These are phyloP conservation scores for Cupressus sempervirens DNA, from an alignment of 75 land plant species.

Conservation along the genomic window DNA sequence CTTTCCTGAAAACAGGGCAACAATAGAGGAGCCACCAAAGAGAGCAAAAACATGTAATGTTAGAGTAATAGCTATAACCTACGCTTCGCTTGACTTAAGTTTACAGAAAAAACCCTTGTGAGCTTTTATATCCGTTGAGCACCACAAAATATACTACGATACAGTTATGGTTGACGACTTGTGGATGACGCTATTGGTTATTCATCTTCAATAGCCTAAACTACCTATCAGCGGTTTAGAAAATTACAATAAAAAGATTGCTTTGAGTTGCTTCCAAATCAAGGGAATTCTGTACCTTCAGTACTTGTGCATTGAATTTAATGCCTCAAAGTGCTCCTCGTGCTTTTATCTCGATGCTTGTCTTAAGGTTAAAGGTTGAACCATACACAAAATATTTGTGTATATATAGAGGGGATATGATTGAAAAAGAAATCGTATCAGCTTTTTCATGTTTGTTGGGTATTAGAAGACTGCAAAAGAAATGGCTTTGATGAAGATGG, in stretches of 20 bases:
- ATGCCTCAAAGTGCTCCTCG: neutral
- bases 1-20: too few relatives aligned
- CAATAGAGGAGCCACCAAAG: too few relatives aligned
- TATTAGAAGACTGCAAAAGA: neutral
- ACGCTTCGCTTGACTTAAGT: too few relatives aligned
- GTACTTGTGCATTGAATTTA: neutral
- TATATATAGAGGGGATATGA: neutral
- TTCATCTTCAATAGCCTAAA: neutral
- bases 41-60: too few relatives aligned
- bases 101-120: too few relatives aligned
- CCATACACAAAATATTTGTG: neutral
- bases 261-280: neutral
- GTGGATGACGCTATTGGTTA: neutral
- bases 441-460: neutral
- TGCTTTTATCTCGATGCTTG: neutral
- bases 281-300: neutral
- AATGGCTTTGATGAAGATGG: neutral
- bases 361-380: neutral
- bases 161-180: too few relatives aligned
- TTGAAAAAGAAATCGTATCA: neutral
- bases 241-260: neutral
- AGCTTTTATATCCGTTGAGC: too few relatives aligned
- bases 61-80: too few relatives aligned
- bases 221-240: neutral
- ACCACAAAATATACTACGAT: too few relatives aligned